phyloP scores from a whole-genome alignment of 495 filamentous ascomycete species.

The Hyaloscypha bicolor region DNA sequence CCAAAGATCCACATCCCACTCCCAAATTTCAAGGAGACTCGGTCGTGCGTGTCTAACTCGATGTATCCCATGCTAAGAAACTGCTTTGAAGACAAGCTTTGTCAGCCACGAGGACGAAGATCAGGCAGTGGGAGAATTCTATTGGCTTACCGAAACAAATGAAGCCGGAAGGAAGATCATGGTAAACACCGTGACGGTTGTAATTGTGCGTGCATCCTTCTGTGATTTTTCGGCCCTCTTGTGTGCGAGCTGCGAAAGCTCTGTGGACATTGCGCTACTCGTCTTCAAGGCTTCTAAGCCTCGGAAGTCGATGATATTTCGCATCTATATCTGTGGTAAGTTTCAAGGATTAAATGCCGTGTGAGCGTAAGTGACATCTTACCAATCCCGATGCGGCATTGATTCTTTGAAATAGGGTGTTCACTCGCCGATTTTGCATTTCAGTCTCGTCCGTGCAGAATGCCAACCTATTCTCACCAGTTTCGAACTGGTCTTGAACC shows the following conservation, averaged over 20 bases:
- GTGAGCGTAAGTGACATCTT: not conserved
- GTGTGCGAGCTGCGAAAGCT: not conserved
- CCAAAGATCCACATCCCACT: constrained; percentile 3
- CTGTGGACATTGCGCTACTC: constrained; percentile 1
- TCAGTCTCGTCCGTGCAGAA: not conserved
- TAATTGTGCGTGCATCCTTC: constrained; percentile 1
- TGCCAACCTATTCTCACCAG: not conserved
- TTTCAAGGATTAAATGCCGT: not conserved
- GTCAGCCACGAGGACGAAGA: not conserved
- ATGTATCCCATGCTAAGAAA: not conserved
- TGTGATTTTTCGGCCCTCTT: not conserved
- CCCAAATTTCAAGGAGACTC: not conserved
- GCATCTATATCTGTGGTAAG: not conserved
- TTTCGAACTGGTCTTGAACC: not conserved
- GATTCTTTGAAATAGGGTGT: not conserved
- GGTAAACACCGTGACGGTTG: not conserved
- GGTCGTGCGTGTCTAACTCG: not conserved
- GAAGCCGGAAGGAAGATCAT: not conserved
- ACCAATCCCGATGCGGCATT: not conserved
- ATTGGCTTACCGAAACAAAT: not conserved
- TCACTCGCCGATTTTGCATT: not conserved
- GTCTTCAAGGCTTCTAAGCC: not conserved
- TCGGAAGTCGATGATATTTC: constrained; percentile 7
- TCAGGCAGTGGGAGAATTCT: not conserved
- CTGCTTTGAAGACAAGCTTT: not conserved